Evolutionary conservation across 352 stramenopile species (phyloP).

Genomic region (Phytophthora boehmeriae): DNA sequence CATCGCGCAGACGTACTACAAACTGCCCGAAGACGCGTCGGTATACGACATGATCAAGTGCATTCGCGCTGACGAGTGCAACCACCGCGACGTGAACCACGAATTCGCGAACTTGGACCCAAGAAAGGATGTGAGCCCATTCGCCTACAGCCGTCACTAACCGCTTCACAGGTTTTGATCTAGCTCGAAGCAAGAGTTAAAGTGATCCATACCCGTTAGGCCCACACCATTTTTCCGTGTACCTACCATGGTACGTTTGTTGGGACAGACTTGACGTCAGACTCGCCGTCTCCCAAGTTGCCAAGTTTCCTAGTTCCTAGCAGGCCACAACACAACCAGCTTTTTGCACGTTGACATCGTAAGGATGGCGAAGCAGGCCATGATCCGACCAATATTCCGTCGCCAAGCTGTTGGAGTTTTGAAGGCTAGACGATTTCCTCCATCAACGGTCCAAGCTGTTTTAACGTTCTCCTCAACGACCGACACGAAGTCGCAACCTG

Average conservation of each 20-base stretch:
- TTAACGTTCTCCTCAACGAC: slow-evolving; percentile 23
- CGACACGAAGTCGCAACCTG: neutral
- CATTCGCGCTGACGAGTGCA: slow-evolving; percentile 89
- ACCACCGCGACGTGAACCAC: slow-evolving; percentile 90
- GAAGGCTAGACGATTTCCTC: slow-evolving; percentile 8
- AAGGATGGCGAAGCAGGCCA: slow-evolving; percentile 9
- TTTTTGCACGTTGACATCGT: slow-evolving; percentile 1
- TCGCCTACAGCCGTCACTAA: slow-evolving; percentile 22
- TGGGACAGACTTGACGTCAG: slow-evolving; percentile 3
- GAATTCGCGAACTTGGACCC: slow-evolving; percentile 57
- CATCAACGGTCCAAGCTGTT: slow-evolving; percentile 2
- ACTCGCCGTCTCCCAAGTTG: slow-evolving; percentile 2
- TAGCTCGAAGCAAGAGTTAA: too few species aligned
- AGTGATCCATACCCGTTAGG: too few species aligned
- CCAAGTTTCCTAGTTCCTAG: too few species aligned
- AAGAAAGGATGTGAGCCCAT: slow-evolving; percentile 51
- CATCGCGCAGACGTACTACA: slow-evolving; percentile 91
- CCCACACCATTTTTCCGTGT: neutral
- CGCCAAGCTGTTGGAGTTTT: slow-evolving; percentile 8
- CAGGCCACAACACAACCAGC: neutral
- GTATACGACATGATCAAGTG: slow-evolving; percentile 88
- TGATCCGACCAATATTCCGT: slow-evolving; percentile 8
- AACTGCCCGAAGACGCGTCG: slow-evolving; percentile 70
- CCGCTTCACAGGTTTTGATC: too few species aligned
- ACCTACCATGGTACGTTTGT: neutral